A percentile compares a stretch with the other conserved stretches of the same genome.
Conservation (phyloP, 176 grass and related monocot species). For the Carex cristatella region DNA sequence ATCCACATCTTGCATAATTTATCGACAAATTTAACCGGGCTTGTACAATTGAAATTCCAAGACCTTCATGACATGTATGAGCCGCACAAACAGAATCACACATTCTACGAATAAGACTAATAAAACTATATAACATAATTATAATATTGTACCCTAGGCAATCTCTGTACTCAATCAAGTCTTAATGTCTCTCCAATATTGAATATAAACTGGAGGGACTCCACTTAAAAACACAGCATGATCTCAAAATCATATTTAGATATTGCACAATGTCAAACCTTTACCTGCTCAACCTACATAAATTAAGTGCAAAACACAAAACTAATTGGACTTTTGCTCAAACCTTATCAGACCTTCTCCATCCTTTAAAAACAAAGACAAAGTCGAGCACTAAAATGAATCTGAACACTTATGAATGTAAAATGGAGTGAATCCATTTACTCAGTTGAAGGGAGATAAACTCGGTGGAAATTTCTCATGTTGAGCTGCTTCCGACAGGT, state of each 20-base stretch:
- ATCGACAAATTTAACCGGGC: neutral
- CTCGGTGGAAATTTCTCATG: slow-evolving; percentile 52
- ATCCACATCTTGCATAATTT: neutral
- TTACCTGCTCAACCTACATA: slow-evolving; percentile 4
- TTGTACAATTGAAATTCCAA: neutral
- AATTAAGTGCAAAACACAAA: neutral
- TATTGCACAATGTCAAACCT: neutral
- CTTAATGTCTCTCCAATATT: neutral
- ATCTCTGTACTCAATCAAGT: neutral
- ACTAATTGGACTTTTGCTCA: neutral
- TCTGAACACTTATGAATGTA: slow-evolving; percentile 3
- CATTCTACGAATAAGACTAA: neutral
- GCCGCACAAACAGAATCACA: neutral
- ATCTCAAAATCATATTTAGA: slow-evolving; percentile 5
- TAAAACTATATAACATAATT: slow-evolving; percentile 10
- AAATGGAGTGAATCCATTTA: slow-evolving; percentile 24
- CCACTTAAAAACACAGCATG: neutral
- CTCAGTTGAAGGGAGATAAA: slow-evolving; percentile 61
- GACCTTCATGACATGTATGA: neutral
- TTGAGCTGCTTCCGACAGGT: slow-evolving; percentile 60
- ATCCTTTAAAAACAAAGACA: neutral
- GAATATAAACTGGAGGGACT: neutral
- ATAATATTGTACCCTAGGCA: neutral
- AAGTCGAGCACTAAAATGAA: neutral
- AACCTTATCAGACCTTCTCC: neutral